Percentiles rank a stretch among this genome's conserved stretches.
Evolutionary conservation across 768 basidiomycete species (phyloP).

Genomic region (Tricholoma hemisulphureum): DNA sequence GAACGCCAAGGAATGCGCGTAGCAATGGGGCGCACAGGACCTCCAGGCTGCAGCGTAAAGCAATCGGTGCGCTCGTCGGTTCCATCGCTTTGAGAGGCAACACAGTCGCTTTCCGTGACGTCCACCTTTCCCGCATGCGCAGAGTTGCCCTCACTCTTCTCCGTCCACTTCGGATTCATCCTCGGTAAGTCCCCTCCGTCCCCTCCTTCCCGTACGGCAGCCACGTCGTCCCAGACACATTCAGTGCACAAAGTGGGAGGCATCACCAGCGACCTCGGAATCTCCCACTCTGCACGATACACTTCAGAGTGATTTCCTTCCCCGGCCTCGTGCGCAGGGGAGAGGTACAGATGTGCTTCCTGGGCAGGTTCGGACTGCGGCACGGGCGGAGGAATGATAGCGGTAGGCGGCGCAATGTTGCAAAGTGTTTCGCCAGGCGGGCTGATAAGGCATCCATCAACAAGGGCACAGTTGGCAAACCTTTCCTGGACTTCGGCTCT

Average conservation of each 20-base stretch:
- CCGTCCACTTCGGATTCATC: slow-evolving; percentile 3
- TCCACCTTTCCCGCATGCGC: no score
- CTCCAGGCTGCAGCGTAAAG: slow-evolving; percentile 14
- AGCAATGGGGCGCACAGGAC: slow-evolving; percentile 24
- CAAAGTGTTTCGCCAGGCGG: slow-evolving; percentile 7
- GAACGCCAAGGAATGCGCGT: slow-evolving; percentile 28
- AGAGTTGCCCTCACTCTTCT: no score
- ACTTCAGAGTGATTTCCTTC: slow-evolving; percentile 53
- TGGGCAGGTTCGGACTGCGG: slow-evolving; percentile 21
- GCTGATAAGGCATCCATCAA: slow-evolving; percentile 11
- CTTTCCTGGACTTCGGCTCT: neutral
- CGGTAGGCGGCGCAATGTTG: slow-evolving; percentile 25
- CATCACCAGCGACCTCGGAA: neutral
- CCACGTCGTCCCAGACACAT: neutral
- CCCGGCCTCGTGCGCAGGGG: slow-evolving; percentile 35
- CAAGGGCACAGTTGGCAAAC: neutral
- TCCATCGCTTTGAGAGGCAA: neutral
- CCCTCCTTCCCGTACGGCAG: slow-evolving; percentile 15
- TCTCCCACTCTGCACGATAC: slow-evolving; percentile 43
- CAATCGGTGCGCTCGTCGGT: neutral
- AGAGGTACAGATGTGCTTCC: slow-evolving; percentile 52
- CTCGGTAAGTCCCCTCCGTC: slow-evolving; percentile 17
- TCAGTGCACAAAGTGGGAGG: neutral
- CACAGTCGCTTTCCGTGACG: no score
- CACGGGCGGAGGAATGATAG: slow-evolving; percentile 27